Evolutionary conservation across 2,329 filamentous ascomycete genomes (phyloP).

Genomic region (Trichocomaceae sp.): DNA sequence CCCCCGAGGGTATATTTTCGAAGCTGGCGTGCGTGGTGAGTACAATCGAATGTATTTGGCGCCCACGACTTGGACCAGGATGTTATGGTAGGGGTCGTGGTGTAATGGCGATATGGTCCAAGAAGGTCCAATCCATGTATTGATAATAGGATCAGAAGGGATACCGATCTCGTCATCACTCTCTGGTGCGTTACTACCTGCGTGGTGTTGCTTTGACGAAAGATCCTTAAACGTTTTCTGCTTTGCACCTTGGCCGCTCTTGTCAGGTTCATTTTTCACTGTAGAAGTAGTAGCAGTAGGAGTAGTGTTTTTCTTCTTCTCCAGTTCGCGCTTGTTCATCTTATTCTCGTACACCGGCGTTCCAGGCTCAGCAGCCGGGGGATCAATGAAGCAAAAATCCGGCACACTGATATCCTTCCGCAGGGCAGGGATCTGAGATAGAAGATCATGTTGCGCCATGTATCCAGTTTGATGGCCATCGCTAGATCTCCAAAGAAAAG

Average conservation of each 20-base stretch:
- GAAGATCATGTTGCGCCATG: slow-evolving; percentile 84
- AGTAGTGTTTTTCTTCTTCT: slow-evolving; percentile 11
- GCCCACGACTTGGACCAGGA: slow-evolving; percentile 82
- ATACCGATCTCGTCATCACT: slow-evolving; percentile 15
- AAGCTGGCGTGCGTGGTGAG: slow-evolving; percentile 54
- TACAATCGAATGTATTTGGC: slow-evolving; percentile 90
- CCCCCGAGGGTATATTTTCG: slow-evolving; percentile 35
- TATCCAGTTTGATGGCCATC: slow-evolving; percentile 55
- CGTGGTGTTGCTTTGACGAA: slow-evolving; percentile 10
- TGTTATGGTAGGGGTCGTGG: slow-evolving; percentile 89
- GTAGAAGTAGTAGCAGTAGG: background rate
- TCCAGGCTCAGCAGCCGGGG: slow-evolving; percentile 50
- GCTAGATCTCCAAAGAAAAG: slow-evolving; percentile 47
- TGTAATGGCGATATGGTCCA: slow-evolving; percentile 89
- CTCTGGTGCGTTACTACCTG: slow-evolving; percentile 12
- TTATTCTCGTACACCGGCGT: slow-evolving; percentile 42
- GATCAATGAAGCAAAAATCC: slow-evolving; percentile 73
- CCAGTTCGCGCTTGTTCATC: slow-evolving; percentile 24
- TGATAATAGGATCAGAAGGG: slow-evolving; percentile 57
- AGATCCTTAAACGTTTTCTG: slow-evolving; percentile 31
- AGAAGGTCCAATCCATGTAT: slow-evolving; percentile 87
- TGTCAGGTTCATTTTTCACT: background rate
- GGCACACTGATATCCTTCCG: slow-evolving; percentile 70
- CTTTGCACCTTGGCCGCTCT: slow-evolving; percentile 8
- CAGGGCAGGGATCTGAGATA: slow-evolving; percentile 72